These are phyloP conservation scores for Umbelopsis sp. DNA, from an alignment of 192 early-diverging fungal genomes.

Conservation along the genomic window DNA sequence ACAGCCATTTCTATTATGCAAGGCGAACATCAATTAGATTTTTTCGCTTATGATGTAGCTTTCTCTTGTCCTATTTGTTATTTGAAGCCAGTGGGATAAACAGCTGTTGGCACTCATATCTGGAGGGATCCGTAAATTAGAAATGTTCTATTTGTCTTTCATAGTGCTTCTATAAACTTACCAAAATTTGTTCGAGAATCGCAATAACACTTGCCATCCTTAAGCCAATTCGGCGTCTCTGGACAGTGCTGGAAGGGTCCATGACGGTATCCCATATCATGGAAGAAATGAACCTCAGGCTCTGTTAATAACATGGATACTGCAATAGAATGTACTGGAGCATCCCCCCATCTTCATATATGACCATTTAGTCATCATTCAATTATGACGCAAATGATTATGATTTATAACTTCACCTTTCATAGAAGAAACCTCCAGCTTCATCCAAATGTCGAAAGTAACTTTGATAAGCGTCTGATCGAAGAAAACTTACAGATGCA, in stretches of 20 bases:
- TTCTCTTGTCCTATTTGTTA: conserved; percentile 19
- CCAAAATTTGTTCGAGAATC: conserved; percentile 50
- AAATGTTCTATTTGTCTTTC: background rate
- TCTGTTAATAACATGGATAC: conserved; percentile 57
- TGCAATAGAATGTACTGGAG: conserved; percentile 70
- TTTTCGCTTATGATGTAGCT: conserved; percentile 16
- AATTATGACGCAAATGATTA: no score
- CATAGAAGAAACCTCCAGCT: conserved; percentile 85
- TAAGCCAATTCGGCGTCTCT: conserved; percentile 42
- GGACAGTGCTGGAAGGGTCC: conserved; percentile 43
- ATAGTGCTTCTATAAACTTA: conserved; percentile 26
- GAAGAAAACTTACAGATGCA: conserved; percentile 54
- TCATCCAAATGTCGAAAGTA: conserved; percentile 75
- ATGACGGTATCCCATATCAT: conserved; percentile 72
- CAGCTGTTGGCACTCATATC: conserved; percentile 24
- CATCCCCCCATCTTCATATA: conserved; percentile 69
- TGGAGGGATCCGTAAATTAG: background rate
- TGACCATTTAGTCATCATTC: conserved; percentile 14
- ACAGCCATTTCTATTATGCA: no score
- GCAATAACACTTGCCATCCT: conserved; percentile 54
- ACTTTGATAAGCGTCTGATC: conserved; percentile 62
- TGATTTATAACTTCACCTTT: conserved; percentile 45
- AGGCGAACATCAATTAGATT: no score
- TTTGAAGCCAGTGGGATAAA: conserved; percentile 16
- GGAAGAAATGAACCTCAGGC: conserved; percentile 68